Evolutionary conservation across 2,329 filamentous ascomycete genomes (phyloP).

Genomic region (Tolypocladium inflatum): DNA sequence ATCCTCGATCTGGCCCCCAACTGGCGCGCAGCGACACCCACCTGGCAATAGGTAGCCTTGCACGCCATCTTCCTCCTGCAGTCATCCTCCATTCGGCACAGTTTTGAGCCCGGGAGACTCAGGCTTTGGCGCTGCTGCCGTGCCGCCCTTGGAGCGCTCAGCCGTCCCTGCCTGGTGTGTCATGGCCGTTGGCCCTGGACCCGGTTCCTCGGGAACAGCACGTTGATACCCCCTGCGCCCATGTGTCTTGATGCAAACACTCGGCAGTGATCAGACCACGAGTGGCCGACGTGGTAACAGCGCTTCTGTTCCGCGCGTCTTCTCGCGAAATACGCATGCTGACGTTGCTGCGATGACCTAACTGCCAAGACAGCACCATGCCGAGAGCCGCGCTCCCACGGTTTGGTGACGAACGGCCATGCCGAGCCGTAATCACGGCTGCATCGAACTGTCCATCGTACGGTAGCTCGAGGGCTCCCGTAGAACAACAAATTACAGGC

Average conservation of each 20-base stretch:
- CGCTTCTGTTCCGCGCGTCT: not conserved
- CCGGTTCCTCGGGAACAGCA: not conserved
- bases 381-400: not conserved
- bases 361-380: not conserved
- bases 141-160: not conserved
- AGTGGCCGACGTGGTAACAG: not conserved
- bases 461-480: not conserved
- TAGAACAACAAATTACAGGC: not conserved
- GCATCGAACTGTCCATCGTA: not conserved
- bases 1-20: not conserved
- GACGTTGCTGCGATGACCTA: not conserved
- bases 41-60: not conserved
- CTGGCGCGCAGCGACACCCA: not conserved
- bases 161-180: not conserved
- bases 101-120: conserved; percentile 2
- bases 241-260: not conserved
- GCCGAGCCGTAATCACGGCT: not conserved
- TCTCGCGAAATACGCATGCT: not conserved
- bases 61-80: not conserved
- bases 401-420: not conserved
- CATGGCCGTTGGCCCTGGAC: not conserved
- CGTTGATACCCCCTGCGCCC: not conserved
- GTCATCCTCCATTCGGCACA: conserved; percentile 2
- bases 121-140: not conserved
- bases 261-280: not conserved